phyloP scores from a whole-genome alignment of 129 eudicot species.

The Chrysanthemum seticuspe region DNA sequence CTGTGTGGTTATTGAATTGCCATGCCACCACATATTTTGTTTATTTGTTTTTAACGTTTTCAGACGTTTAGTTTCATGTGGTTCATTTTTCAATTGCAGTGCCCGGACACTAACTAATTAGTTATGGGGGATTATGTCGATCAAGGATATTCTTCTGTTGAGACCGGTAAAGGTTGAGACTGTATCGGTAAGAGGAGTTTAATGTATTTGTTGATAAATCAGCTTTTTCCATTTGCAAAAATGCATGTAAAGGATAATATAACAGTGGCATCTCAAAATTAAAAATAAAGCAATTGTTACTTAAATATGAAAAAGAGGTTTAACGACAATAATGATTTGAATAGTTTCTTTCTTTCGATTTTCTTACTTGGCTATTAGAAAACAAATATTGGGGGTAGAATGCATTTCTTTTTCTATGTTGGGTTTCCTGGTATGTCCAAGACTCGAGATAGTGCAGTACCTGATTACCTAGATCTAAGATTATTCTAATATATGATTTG shows the following conservation, averaged over 20 bases:
- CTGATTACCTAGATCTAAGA: background rate
- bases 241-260: no score
- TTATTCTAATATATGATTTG: slow-evolving; percentile 6
- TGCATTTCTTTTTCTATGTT: slow-evolving; percentile 71
- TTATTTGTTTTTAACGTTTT: background rate
- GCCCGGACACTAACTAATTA: slow-evolving; percentile 89
- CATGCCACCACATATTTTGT: background rate
- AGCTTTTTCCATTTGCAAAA: no score
- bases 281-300: no score
- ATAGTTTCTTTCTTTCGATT: no score
- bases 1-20: background rate
- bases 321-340: no score
- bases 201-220: background rate
- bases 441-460: background rate
- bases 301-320: no score
- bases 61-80: background rate
- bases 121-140: slow-evolving; percentile 95
- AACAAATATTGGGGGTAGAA: no score
- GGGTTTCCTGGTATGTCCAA: slow-evolving; percentile 81
- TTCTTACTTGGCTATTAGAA: no score
- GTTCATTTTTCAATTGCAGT: no score
- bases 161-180: no score
- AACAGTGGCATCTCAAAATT: no score
- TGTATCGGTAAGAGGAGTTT: slow-evolving; percentile 52
- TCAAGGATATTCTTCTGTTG: slow-evolving; percentile 82